A percentile compares a stretch with the other conserved stretches of the same genome.
Conservation (phyloP, 495 filamentous ascomycete species). For the Ramalina intermedia region DNA sequence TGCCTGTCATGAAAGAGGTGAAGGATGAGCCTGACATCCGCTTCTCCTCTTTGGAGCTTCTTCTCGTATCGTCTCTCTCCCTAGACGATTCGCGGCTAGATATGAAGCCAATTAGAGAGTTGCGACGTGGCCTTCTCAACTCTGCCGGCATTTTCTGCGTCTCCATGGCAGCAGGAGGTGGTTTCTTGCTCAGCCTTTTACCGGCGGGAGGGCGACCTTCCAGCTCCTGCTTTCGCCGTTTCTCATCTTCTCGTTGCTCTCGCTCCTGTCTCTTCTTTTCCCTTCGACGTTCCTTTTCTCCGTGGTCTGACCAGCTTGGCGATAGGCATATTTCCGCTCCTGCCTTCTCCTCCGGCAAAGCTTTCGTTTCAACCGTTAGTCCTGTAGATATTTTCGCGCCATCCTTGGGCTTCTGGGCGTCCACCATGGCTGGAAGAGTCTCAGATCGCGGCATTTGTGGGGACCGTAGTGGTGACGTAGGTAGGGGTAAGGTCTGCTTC, state of each 20-base stretch:
- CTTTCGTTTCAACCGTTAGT: conserved; percentile 2
- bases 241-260: conserved; percentile 12
- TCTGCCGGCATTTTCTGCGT: conserved; percentile 17
- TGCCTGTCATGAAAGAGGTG: conserved; percentile 5
- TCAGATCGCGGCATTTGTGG: conserved; percentile 10
- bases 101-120: conserved; percentile 12
- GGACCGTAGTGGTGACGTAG: conserved; percentile 4
- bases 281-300: conserved; percentile 11
- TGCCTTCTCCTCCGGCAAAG: neutral
- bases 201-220: conserved; percentile 8
- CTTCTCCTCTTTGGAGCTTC: conserved; percentile 11
- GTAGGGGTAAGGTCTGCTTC: neutral
- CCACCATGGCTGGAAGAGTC: conserved; percentile 5
- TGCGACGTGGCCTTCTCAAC: conserved; percentile 8
- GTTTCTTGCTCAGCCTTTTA: conserved; percentile 15
- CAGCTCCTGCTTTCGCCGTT: conserved; percentile 11
- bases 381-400: neutral
- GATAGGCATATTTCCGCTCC: conserved; percentile 14
- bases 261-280: conserved; percentile 14
- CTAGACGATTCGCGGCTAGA: conserved; percentile 10
- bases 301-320: conserved; percentile 17
- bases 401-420: neutral
- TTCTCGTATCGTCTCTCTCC: conserved; percentile 2
- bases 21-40: conserved; percentile 11
- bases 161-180: conserved; percentile 18